phyloP scores from a whole-genome alignment of 2,329 filamentous ascomycete species.

The Penicillium hesseltinei region DNA sequence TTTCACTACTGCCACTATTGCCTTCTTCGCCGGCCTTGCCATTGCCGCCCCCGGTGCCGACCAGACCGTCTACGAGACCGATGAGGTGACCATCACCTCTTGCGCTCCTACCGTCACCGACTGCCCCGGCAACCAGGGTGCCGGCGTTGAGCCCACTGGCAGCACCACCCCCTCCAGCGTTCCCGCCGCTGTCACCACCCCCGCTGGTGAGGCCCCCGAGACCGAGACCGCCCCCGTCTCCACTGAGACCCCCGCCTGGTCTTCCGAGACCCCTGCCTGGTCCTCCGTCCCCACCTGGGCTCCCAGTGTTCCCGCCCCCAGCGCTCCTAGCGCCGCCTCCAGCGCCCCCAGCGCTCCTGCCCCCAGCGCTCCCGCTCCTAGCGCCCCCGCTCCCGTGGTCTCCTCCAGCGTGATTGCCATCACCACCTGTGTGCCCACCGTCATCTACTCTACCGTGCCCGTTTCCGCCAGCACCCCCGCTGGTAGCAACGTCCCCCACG shows the following conservation, averaged over 20 bases:
- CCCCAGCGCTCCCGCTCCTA: slow-evolving; percentile 15
- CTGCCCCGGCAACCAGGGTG: slow-evolving; percentile 47
- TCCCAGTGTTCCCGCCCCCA: slow-evolving; percentile 7
- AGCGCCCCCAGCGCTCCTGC: slow-evolving; percentile 6
- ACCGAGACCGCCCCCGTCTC: slow-evolving; percentile 9
- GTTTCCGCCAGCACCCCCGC: slow-evolving; percentile 14
- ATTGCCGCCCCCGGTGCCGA: slow-evolving; percentile 38
- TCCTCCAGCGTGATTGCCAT: slow-evolving; percentile 21
- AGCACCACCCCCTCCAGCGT: slow-evolving; percentile 16
- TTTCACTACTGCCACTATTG: slow-evolving; percentile 43
- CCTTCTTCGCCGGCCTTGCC: slow-evolving; percentile 43
- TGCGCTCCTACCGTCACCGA: slow-evolving; percentile 60
- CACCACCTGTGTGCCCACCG: slow-evolving; percentile 32
- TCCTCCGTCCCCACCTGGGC: slow-evolving; percentile 14
- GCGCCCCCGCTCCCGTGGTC: slow-evolving; percentile 11
- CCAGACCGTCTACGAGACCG: slow-evolving; percentile 56
- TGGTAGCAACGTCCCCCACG: slow-evolving; percentile 18
- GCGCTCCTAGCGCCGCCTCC: slow-evolving; percentile 10
- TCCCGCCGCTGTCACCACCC: slow-evolving; percentile 11
- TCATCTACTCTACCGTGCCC: slow-evolving; percentile 30
- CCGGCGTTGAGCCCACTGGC: slow-evolving; percentile 15
- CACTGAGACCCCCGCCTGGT: slow-evolving; percentile 8
- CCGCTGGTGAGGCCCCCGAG: slow-evolving; percentile 15
- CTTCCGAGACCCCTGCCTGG: slow-evolving; percentile 11
- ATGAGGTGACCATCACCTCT: slow-evolving; percentile 62